phyloP scores from a whole-genome alignment of 768 basidiomycete species.

The Naematelia aurantialba region DNA sequence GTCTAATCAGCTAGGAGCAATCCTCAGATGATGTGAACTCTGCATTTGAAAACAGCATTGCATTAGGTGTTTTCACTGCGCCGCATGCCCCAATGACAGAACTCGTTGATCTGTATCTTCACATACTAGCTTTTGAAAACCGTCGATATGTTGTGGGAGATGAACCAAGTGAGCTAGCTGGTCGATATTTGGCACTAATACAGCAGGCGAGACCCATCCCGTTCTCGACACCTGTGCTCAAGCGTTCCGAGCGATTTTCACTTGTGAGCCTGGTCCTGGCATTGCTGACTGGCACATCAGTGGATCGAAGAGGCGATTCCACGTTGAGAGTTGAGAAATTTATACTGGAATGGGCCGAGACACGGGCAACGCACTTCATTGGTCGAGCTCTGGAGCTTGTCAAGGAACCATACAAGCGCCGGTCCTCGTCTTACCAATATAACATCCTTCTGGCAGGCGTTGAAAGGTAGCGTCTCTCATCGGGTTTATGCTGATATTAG shows the following conservation, averaged over 20 bases:
- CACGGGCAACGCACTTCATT: constrained; percentile 16
- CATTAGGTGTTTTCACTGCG: constrained; percentile 25
- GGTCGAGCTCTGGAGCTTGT: constrained; percentile 56
- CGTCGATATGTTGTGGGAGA: constrained; percentile 13
- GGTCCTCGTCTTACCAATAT: constrained; percentile 32
- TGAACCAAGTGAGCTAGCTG: constrained; percentile 6
- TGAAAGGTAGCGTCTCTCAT: constrained; percentile 21
- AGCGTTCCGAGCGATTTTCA: constrained; percentile 25
- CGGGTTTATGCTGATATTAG: constrained; percentile 22
- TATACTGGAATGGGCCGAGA: constrained; percentile 58
- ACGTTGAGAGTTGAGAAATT: constrained; percentile 78
- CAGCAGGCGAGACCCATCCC: constrained; percentile 13
- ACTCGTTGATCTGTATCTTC: constrained; percentile 20
- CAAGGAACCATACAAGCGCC: constrained; percentile 21
- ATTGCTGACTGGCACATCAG: constrained; percentile 51
- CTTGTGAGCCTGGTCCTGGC: constrained; percentile 17
- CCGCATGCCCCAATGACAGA: constrained; percentile 14
- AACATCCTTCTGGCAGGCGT: constrained; percentile 24
- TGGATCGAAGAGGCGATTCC: constrained; percentile 66
- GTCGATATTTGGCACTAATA: constrained; percentile 1
- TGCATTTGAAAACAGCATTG: constrained; percentile 24
- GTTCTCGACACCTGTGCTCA: constrained; percentile 26
- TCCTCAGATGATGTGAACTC: constrained; percentile 6
- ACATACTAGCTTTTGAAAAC: constrained; percentile 23
- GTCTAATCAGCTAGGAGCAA: constrained; percentile 22